Conservation (phyloP, 1,284 basidiomycete genomes). For the Ceratobasidium papillatum region DNA sequence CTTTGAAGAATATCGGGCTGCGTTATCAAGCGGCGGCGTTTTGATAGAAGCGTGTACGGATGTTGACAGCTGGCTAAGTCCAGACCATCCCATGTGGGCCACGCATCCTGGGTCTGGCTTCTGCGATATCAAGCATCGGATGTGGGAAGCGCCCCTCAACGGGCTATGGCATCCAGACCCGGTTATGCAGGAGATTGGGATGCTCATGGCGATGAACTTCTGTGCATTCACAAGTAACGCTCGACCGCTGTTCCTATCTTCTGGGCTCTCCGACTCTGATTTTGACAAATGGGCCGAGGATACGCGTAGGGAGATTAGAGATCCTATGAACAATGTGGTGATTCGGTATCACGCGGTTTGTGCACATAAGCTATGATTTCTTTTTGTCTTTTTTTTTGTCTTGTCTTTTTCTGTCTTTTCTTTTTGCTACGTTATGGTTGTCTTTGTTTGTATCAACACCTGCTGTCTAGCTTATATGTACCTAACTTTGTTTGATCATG, state of each 20-base stretch:
- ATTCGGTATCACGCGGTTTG: slow-evolving; percentile 26
- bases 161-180: slow-evolving; percentile 31
- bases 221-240: slow-evolving; percentile 10
- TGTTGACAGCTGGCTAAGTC: slow-evolving; percentile 16
- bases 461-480: slow-evolving; percentile 9
- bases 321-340: slow-evolving; percentile 20
- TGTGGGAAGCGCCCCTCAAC: slow-evolving; percentile 15
- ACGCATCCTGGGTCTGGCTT: neutral
- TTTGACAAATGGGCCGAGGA: slow-evolving; percentile 19
- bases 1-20: slow-evolving; percentile 1
- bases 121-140: neutral
- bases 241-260: slow-evolving; percentile 24
- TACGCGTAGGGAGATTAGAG: slow-evolving; percentile 1
- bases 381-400: too few species aligned
- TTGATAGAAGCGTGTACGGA: slow-evolving; percentile 5
- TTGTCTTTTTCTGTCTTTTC: too few species aligned
- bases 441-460: neutral
- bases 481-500: neutral
- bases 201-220: slow-evolving; percentile 34
- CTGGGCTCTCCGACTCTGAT: neutral
- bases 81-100: neutral
- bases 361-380: neutral
- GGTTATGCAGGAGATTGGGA: slow-evolving; percentile 16
- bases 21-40: slow-evolving; percentile 4
- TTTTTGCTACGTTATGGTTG: neutral